Evolutionary conservation across 1,284 basidiomycete species (phyloP), one percentile per base, ranked within the genome.

Genomic region (Moniliella sp.): DNA sequence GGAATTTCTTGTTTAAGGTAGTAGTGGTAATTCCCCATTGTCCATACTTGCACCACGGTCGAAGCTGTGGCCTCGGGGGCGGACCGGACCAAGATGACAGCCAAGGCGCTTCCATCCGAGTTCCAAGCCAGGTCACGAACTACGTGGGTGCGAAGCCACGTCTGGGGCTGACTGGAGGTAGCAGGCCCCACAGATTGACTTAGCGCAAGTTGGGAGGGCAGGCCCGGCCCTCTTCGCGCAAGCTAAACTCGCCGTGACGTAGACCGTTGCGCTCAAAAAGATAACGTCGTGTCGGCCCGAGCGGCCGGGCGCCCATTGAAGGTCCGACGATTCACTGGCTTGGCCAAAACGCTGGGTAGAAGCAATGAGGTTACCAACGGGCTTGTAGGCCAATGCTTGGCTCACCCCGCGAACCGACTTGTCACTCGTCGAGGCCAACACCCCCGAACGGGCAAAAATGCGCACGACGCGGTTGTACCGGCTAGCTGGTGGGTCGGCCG

Each of bases 11-110:
- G 48, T 41, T 56, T 57, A 28, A 57, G 44, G 28, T 57, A 83
- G 79, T 86, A 93, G 59, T 93, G 78, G 61, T 91, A 97, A 61
- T 99, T 99, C 30, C 78, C 76, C 15, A 70, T 82, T 0, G 82
- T 79, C 83, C 84, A 99, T 2, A 97, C 65, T 63, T 99, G 91
- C 13, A 97, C 44, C 11, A 34, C 37, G 7, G 21, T 23, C 8
- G 8, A n/a, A 7, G 8, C n/a, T 7, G 21, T 23, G 21, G 8
- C 21, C n/a, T 23, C 8, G 21, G 21, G 21, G 8, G 21, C 21
- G 10, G 30, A 16, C 7, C 43, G 34, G 5, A 33, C 72, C 18
- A 88, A 67, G 78, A 82, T 88, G 0, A 93, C 66, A 0, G 76
- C 76, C 9, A 99, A 64, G 1, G 91, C 67, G 36, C 72, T 75